Base-by-base conservation (phyloP, 2,329 filamentous ascomycete species). In the Paecilomyces formosus region DNA sequence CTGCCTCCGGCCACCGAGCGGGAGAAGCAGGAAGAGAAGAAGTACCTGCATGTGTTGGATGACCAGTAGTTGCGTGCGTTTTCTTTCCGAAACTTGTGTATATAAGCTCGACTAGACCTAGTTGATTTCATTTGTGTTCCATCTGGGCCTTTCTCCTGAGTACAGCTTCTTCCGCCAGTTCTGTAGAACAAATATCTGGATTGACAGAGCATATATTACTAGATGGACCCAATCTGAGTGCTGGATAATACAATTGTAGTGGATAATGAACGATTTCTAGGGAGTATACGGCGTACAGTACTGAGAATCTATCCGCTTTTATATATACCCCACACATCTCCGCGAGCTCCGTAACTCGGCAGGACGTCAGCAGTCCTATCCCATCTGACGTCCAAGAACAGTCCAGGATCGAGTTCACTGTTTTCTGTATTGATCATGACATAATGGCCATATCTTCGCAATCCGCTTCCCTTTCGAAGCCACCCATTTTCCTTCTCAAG, bases 41-140 rank as follows among this genome's bases (percentile, higher is more conserved):
- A 97, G 82, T 99, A 96, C 75, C 80, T 97, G 74, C 94, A 99
- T 75, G 92, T 99, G 61, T 80, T 91, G 72, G 90, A 96, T 74
- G 88, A 94, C 75, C 85, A 92, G 82, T 94, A 87, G 69, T 67
- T 57, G 55, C 64, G 63, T 64, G 61, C 70, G 63, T 69, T 70
- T 70, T 66, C 66, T 63, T 68, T 57, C 11, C 9, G 50, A 52
- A 64, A 65, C 67, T 66, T 65, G 63, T 75, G 72, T 76, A 75
- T 67, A 74, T 75, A 74, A 71, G 68, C 65, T 63, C 64, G 64
- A 65, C 69, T 74, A 72, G 70, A 73, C 68, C 58, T 68, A 68
- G 68, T 65, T 61, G 60, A 69, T 70, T 74, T 69, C 65, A 65
- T 66, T 45, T 45, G 39, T 45, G 39, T 45, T 45, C 39, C 15